Conservation (phyloP, 345 rosid species). For the Melaleuca quinquenervia region DNA sequence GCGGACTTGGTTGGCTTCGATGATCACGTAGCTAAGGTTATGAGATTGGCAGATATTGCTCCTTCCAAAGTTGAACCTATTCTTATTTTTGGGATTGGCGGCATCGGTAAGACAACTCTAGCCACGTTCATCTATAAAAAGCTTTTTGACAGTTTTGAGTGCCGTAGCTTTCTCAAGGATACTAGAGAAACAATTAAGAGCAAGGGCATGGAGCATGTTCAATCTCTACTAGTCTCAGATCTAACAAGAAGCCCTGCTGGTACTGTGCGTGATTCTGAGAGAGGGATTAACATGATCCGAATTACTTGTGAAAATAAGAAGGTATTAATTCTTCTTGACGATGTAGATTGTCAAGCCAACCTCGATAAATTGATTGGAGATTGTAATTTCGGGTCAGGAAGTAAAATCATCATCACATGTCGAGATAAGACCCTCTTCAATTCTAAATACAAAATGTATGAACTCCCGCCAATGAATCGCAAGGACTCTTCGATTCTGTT, state of each 20-base stretch:
- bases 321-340: background rate
- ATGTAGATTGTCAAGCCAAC: background rate
- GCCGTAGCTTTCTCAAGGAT: background rate
- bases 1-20: background rate
- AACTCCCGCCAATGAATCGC: background rate
- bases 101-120: background rate
- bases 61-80: accelerated
- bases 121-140: background rate
- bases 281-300: background rate
- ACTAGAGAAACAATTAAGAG: background rate
- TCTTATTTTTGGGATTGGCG: background rate
- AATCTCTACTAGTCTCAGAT: background rate
- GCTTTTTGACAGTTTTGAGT: accelerated
- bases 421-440: background rate
- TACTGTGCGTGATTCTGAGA: background rate
- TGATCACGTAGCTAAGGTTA: background rate
- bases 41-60: background rate
- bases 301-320: background rate
- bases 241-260: accelerated
- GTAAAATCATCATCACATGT: background rate
- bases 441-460: background rate
- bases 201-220: background rate
- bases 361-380: background rate
- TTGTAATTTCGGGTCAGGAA: background rate
- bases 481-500: background rate